Evolutionary conservation across 2,329 filamentous ascomycete genomes (phyloP).

Genomic region (Stagonosporopsis vannaccii): DNA sequence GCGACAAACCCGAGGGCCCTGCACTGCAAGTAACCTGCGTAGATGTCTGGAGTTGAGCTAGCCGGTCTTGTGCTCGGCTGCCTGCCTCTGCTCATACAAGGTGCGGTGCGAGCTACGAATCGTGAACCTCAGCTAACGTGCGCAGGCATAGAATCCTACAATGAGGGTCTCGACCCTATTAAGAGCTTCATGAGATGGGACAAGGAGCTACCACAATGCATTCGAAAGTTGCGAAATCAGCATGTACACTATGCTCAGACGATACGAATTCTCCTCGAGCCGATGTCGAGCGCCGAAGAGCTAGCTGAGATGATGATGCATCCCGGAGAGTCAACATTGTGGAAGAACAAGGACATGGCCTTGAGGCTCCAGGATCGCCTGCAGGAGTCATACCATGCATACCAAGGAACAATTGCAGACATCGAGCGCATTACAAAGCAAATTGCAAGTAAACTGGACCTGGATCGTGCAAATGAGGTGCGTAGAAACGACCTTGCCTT

Average conservation of each 20-base stretch:
- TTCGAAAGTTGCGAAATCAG: slow-evolving; percentile 48
- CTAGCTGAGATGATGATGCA: slow-evolving; percentile 45
- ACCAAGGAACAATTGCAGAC: slow-evolving; percentile 45
- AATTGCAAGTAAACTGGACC: slow-evolving; percentile 47
- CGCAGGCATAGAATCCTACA: slow-evolving; percentile 47
- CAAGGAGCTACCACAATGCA: slow-evolving; percentile 43
- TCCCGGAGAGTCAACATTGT: slow-evolving; percentile 38
- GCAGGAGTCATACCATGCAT: slow-evolving; percentile 45
- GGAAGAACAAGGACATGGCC: slow-evolving; percentile 42
- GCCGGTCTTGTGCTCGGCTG: slow-evolving; percentile 47
- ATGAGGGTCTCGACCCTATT: slow-evolving; percentile 50
- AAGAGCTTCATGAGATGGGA: slow-evolving; percentile 49
- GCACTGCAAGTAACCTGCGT: neutral
- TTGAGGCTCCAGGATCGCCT: slow-evolving; percentile 42
- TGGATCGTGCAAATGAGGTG: slow-evolving; percentile 46
- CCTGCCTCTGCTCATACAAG: slow-evolving; percentile 49
- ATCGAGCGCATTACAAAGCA: slow-evolving; percentile 46
- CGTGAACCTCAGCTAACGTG: neutral
- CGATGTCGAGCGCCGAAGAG: slow-evolving; percentile 46
- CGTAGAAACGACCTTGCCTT: neutral
- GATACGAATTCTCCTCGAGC: slow-evolving; percentile 45
- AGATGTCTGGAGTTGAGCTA: slow-evolving; percentile 44
- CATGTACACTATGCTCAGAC: slow-evolving; percentile 49
- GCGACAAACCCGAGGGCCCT: neutral
- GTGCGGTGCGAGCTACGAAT: slow-evolving; percentile 14